Base-by-base conservation (phyloP, 2,329 filamentous ascomycete genomes). In the Curvularia hawaiiensis region DNA sequence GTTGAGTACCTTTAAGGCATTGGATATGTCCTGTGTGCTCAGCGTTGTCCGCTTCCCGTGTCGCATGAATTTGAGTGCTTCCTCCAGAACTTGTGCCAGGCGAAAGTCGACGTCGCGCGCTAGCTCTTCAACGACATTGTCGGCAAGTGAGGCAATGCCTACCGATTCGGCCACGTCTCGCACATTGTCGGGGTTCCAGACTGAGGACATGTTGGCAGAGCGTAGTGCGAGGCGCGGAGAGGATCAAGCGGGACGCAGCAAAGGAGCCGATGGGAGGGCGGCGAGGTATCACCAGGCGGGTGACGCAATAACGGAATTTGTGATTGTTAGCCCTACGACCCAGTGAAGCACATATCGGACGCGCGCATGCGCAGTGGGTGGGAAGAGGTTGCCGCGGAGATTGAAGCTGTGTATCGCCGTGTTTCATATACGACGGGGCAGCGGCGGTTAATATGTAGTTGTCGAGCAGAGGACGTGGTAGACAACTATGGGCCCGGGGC, bases 151-250 rank as follows among this genome's bases (percentile, higher is more conserved):
- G 66, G 85, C 82, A 68, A 99, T 93, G 56, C 95, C 95, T 47
- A 98, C 91, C 1, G 95, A 97, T 77, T 99, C 95, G 66, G 95
- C 94, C 60, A 98, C 93, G 76, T 99, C 95, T 68, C 88, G 89
- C 69, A 99, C 91, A 68, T 97, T 98, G 70, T 99, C 95, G 18
- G 91, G 88, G 74, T 97, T 98, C 95, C 95, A 98, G 67, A 97
- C 88, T 39, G 86, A 86, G 18, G 69, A 70, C 72, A 73, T 73
- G 64, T 40, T 64, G 65, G 58, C 46, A 49, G 62, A 50, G 51
- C 30, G 63, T 50, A 40, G 55, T 54, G 51, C 51, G 51, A 58
- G 43, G 51, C 53, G 46, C 58, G 46, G 43, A 52, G 40, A 41
- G 54, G 41, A 57, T 60, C 59, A 62, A 59, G 56, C 56, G 60